A percentile compares a stretch with the other conserved stretches of the same genome.
phyloP scores from a whole-genome alignment of 257 asterid genomes.

The Fraxinus quadrangulata region DNA sequence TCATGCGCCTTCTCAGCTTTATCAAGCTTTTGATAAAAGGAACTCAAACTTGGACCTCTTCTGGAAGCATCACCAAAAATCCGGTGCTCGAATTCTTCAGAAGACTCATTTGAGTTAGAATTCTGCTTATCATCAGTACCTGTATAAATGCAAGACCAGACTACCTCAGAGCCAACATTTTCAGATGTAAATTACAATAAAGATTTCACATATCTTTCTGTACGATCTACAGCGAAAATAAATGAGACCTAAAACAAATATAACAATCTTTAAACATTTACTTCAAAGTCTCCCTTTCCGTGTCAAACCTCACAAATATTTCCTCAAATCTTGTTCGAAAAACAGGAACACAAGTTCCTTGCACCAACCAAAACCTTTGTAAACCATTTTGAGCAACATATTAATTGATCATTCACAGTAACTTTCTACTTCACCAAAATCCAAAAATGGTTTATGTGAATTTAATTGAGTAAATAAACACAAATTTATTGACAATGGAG shows the following conservation, averaged over 20 bases:
- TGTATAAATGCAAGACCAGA: constrained; percentile 24
- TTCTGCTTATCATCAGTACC: constrained; percentile 35
- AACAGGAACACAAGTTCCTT: constrained; percentile 9
- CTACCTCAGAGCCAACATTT: background rate
- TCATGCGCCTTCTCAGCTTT: constrained; percentile 51
- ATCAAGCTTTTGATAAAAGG: constrained; percentile 53
- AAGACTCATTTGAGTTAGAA: constrained; percentile 35
- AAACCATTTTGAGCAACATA: background rate
- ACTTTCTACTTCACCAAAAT: background rate
- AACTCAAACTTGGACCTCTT: constrained; percentile 23
- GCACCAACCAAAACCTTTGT: background rate
- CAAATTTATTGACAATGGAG: background rate
- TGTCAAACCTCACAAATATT: background rate
- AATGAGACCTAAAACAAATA: background rate
- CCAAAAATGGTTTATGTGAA: background rate
- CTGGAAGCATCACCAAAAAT: constrained; percentile 33
- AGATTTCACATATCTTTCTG: background rate
- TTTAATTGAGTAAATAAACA: background rate
- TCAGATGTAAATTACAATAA: background rate
- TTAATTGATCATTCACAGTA: background rate
- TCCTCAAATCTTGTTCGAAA: background rate
- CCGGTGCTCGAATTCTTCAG: constrained; percentile 51
- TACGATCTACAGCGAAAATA: background rate
- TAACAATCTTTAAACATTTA: background rate
- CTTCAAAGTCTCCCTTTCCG: background rate